Evolutionary conservation across 495 filamentous ascomycete species (phyloP).

Genomic region (Letharia lupina): DNA sequence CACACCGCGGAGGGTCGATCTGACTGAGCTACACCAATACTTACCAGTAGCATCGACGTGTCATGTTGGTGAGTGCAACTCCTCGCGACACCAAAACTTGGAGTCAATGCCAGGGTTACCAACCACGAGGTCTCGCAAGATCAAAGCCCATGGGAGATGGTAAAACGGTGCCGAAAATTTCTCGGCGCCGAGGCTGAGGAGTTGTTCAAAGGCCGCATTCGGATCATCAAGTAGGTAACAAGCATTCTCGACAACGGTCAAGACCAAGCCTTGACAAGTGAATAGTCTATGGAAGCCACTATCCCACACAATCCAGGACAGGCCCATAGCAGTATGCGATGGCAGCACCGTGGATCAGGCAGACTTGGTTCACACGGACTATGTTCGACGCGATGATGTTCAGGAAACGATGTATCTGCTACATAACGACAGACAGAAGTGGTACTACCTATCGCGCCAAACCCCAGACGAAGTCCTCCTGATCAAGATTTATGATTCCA

Average conservation of each 20-base stretch:
- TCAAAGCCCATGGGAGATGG: slow-evolving; percentile 2
- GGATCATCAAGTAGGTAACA: slow-evolving; percentile 13
- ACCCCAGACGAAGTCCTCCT: slow-evolving; percentile 27
- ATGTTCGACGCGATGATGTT: slow-evolving; percentile 13
- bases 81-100: too few species aligned
- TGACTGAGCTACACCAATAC: not conserved
- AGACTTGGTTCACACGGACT: slow-evolving; percentile 28
- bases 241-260: not conserved
- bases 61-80: slow-evolving; percentile 1
- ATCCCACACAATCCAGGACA: slow-evolving; percentile 26
- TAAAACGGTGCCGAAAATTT: not conserved
- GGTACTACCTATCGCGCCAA: slow-evolving; percentile 32
- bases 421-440: slow-evolving; percentile 23
- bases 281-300: slow-evolving; percentile 31
- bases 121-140: not conserved
- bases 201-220: slow-evolving; percentile 12
- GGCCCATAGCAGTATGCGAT: slow-evolving; percentile 32
- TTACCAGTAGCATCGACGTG: slow-evolving; percentile 1
- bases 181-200: not conserved
- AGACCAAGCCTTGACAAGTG: not conserved
- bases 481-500: slow-evolving; percentile 24
- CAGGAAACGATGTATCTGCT: slow-evolving; percentile 5
- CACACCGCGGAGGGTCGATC: not conserved
- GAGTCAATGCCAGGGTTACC: not conserved
- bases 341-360: slow-evolving; percentile 23